These are phyloP conservation scores for Cylindrodendrum hubeiense DNA, from an alignment of 2,329 filamentous ascomycete genomes.

Conservation along the genomic window DNA sequence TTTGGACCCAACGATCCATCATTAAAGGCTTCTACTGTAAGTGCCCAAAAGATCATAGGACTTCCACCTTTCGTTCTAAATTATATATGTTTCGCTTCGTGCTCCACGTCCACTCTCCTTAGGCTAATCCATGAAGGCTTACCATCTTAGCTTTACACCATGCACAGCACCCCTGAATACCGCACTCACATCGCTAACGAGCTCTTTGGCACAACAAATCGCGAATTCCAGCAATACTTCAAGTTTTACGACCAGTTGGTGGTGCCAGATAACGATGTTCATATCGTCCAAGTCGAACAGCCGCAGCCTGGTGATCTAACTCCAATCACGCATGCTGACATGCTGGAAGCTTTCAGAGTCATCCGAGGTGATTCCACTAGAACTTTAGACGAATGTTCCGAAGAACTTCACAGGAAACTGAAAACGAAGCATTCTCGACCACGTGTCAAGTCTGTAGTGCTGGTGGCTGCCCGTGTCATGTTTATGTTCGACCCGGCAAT, in stretches of 20 bases:
- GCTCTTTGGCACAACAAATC: neutral
- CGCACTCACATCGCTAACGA: neutral
- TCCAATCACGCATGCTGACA: neutral
- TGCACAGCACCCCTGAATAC: neutral
- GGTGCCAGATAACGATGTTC: neutral
- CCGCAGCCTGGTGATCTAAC: neutral
- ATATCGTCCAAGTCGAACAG: neutral
- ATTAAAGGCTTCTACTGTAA: neutral
- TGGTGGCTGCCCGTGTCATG: neutral
- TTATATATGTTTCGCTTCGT: no score
- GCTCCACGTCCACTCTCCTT: no score
- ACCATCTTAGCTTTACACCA: neutral
- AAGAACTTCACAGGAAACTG: neutral
- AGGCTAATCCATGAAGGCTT: neutral
- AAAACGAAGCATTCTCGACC: neutral
- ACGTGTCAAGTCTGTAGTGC: neutral
- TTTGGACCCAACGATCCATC: neutral
- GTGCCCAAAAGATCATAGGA: neutral
- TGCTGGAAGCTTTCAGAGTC: neutral
- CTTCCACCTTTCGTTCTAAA: neutral
- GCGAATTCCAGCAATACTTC: neutral
- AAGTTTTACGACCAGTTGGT: neutral
- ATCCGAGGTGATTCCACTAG: neutral
- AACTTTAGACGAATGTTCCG: neutral
- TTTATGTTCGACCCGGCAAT: neutral